Percentiles rank a stretch among this genome's conserved stretches.
Conservation (phyloP, 495 filamentous ascomycete species). For the Aspergillus asperescens region DNA sequence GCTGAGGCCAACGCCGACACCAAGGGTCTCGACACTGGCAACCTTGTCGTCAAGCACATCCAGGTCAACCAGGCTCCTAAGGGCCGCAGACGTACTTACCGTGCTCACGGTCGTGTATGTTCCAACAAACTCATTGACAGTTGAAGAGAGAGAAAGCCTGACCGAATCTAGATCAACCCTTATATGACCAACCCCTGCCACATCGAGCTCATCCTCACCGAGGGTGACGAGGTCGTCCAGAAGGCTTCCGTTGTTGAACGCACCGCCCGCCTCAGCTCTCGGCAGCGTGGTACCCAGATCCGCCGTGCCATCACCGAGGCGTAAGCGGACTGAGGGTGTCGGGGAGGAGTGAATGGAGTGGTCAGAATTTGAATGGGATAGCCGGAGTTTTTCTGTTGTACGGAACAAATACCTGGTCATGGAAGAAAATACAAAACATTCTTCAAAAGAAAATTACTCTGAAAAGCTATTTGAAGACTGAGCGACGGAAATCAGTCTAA, state of each 20-base stretch:
- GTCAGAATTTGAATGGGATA: constrained; percentile 28
- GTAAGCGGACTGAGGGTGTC: constrained; percentile 48
- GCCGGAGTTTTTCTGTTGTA: constrained; percentile 35
- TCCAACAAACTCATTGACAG: background rate
- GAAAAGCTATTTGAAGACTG: constrained; percentile 32
- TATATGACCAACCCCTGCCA: constrained; percentile 99
- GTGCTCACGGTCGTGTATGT: constrained; percentile 99
- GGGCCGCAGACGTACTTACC: constrained; percentile 95
- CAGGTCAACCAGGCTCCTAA: constrained; percentile 99
- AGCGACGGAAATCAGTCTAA: constrained; percentile 1
- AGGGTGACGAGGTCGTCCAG: constrained; percentile 80
- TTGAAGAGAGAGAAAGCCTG: background rate
- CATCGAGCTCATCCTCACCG: constrained; percentile 98
- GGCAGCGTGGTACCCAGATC: constrained; percentile 79
- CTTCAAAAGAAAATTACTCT: constrained; percentile 14
- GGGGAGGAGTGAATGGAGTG: constrained; percentile 22
- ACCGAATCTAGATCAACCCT: constrained; percentile 76
- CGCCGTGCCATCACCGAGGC: constrained; percentile 76
- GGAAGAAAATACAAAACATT: constrained; percentile 35
- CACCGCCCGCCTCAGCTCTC: constrained; percentile 69
- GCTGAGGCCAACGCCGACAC: constrained; percentile 98
- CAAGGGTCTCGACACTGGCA: constrained; percentile 97
- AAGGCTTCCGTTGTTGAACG: constrained; percentile 64
- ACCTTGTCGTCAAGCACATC: constrained; percentile 97
- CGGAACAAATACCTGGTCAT: constrained; percentile 42